phyloP scores from a whole-genome alignment of 306 rosid genomes.

The cucumber (Cucumis sativus) region Cucumber_9930_V3 NC_026657.2:24398001-24398500 shows the following conservation, averaged over 20 bases:
- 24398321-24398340: slow-evolving; percentile 89
- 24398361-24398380: slow-evolving; percentile 70
- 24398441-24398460: slow-evolving; percentile 53
- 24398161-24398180: slow-evolving; percentile 88
- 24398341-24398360: slow-evolving; percentile 89
- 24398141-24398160: slow-evolving; percentile 99
- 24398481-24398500: slow-evolving; percentile 21
- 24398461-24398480: slow-evolving; percentile 35
- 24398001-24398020: slow-evolving; percentile 89
- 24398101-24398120: slow-evolving; percentile 92
- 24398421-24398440: slow-evolving; percentile 87
- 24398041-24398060: slow-evolving; percentile 88
- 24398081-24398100: slow-evolving; percentile 95
- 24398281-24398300: slow-evolving; percentile 76
- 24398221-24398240: slow-evolving; percentile 72
- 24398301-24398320: slow-evolving; percentile 67
- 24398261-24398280: slow-evolving; percentile 88
- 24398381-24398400: slow-evolving; percentile 49
- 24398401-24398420: slow-evolving; percentile 83
- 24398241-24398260: slow-evolving; percentile 59
- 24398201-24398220: slow-evolving; percentile 99
- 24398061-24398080: slow-evolving; percentile 99
- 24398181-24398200: slow-evolving; percentile 96
- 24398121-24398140: slow-evolving; percentile 99
- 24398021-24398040: slow-evolving; percentile 93